These are phyloP conservation scores for Syncephalastrum racemosum DNA, from an alignment of 371 early-diverging fungal genomes.

Conservation along the genomic window DNA sequence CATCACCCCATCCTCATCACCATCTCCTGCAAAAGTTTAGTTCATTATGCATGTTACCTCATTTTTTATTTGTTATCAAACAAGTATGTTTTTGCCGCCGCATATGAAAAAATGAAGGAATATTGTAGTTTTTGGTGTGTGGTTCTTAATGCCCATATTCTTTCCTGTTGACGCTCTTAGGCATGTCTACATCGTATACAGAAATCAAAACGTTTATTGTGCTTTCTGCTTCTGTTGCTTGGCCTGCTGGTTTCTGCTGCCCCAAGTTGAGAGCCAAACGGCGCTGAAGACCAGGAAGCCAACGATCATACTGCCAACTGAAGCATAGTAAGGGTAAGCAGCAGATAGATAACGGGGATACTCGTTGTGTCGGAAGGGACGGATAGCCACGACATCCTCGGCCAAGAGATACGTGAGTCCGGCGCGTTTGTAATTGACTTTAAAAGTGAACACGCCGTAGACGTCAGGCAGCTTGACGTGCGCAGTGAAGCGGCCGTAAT, in stretches of 20 bases:
- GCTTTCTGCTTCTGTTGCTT: constrained; percentile 14
- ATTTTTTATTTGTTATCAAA: constrained; percentile 4
- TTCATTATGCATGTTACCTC: neutral
- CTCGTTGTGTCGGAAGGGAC: constrained; percentile 93
- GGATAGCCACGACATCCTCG: constrained; percentile 78
- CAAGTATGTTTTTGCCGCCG: constrained; percentile 1
- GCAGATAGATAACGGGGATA: constrained; percentile 89
- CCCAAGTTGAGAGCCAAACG: constrained; percentile 72
- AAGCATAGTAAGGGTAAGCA: constrained; percentile 94
- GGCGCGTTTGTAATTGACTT: constrained; percentile 85
- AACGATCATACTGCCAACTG: constrained; percentile 77
- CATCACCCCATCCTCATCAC: too few relatives aligned
- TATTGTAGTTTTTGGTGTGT: neutral
- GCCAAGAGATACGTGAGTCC: constrained; percentile 76
- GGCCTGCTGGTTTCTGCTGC: constrained; percentile 13
- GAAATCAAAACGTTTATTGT: constrained; percentile 12
- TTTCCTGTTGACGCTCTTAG: too few relatives aligned
- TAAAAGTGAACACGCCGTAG: constrained; percentile 95
- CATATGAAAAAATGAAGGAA: neutral
- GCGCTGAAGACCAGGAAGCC: constrained; percentile 84
- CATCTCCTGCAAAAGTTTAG: too few relatives aligned
- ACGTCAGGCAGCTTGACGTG: constrained; percentile 85
- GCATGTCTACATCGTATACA: too few relatives aligned
- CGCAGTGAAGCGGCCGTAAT: constrained; percentile 49
- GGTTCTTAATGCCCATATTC: too few relatives aligned